Base-by-base conservation (phyloP, 2,329 filamentous ascomycete genomes). In the Aspergillus fischeri region DNA sequence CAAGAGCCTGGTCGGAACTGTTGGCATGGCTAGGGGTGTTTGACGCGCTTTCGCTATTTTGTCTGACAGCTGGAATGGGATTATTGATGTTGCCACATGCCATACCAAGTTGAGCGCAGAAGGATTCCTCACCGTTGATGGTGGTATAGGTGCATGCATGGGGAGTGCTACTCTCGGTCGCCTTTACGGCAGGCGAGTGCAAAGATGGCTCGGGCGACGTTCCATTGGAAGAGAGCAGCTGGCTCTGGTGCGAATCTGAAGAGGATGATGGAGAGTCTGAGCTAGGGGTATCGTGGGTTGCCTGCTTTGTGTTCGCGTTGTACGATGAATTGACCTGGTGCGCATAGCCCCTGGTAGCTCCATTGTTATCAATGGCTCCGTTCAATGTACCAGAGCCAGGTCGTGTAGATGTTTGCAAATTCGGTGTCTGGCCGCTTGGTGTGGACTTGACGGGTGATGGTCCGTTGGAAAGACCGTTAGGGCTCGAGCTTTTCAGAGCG, bases 241-340 rank as follows among this genome's bases (percentile, higher is more conserved):
- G 73, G 52, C 73, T 75, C 24, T 73, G 71, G 51, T 80, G 76
- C 6, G 78, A 80, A 54, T 80, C 77, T 10, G 77, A 77, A 6
- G 76, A 80, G n/a, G 78, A 77, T 9, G 74, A 76, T 1, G 78
- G 78, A 20, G 78, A 81, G 41, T 77, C 74, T 5, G 77, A 75
- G 50, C 71, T 77, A 0, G 77, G 78, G n/a, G 69, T 62, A 21
- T 71, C 68, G 27, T 67, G 67, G 8, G 54, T 42, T n/a, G 63
- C 56, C 21, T 66, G 58, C 24, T 66, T 67, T 17, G 55, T 48
- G 35, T 65, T 67, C 20, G 55, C 49, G 35, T 62, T 64, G 60
- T 65, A 66, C 24, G 60, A 47, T 14, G 60, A 54, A 48, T 65
- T 63, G 29, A 52, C 25, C 6, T 54, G 58, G 10, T 55, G 54